Conservation (phyloP, 2,329 filamentous ascomycete species). For the Trichothecium roseum region DNA sequence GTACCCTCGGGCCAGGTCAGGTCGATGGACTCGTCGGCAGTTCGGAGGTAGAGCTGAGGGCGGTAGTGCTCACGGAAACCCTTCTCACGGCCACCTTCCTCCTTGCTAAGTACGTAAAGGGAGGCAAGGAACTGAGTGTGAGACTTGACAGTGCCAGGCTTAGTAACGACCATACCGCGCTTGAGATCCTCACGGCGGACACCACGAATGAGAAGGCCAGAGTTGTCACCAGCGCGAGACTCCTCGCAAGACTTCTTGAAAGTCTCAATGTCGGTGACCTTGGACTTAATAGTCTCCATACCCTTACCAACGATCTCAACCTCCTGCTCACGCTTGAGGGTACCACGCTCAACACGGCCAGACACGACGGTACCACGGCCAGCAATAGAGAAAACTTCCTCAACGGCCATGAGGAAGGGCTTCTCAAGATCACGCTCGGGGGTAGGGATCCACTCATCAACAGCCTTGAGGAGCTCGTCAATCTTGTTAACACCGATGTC, state of each 20-base stretch:
- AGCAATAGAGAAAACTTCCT: constrained; percentile 82
- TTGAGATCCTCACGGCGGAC: constrained; percentile 89
- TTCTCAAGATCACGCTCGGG: constrained; percentile 91
- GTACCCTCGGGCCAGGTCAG: constrained; percentile 81
- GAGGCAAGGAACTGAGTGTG: constrained; percentile 89
- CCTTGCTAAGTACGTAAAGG: constrained; percentile 94
- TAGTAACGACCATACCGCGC: constrained; percentile 88
- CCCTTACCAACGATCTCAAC: constrained; percentile 91
- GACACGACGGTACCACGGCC: constrained; percentile 96
- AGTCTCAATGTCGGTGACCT: constrained; percentile 98
- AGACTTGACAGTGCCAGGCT: constrained; percentile 74
- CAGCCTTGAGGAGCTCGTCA: constrained; percentile 79
- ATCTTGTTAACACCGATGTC: constrained; percentile 86
- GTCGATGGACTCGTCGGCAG: constrained; percentile 69
- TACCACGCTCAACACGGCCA: constrained; percentile 92
- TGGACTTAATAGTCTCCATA: constrained; percentile 79
- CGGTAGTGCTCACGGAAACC: constrained; percentile 95
- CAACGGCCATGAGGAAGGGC: constrained; percentile 98
- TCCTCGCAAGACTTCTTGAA: constrained; percentile 99
- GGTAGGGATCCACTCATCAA: constrained; percentile 94
- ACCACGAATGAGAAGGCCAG: constrained; percentile 90
- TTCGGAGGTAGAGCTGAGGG: constrained; percentile 92
- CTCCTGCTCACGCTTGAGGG: constrained; percentile 86
- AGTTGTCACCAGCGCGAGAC: constrained; percentile 95
- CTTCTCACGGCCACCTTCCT: constrained; percentile 94